phyloP scores from a whole-genome alignment of 148 eudicot species.

The Silene uniflora region DNA sequence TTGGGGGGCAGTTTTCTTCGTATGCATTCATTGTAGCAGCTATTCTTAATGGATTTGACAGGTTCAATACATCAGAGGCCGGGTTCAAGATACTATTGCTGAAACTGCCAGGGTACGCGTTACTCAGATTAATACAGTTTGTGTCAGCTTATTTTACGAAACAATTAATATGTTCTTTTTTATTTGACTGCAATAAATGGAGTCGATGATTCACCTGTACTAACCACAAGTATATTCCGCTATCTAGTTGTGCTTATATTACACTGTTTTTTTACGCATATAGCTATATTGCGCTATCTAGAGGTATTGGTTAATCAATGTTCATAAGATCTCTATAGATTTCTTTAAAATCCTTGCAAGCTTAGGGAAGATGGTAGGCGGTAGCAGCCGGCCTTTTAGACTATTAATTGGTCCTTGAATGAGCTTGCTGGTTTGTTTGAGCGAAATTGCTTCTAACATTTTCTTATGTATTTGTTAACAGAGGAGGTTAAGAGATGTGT shows the following conservation, averaged over 20 bases:
- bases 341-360: too few species aligned
- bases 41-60: conserved; percentile 22
- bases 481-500: conserved; percentile 58
- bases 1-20: conserved; percentile 49
- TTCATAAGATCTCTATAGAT: too few species aligned
- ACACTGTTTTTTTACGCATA: neutral
- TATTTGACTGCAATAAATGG: conserved; percentile 47
- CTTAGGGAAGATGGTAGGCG: too few species aligned
- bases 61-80: conserved; percentile 69
- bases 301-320: conserved; percentile 42
- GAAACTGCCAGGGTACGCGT: conserved; percentile 66
- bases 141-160: neutral
- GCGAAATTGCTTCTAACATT: too few species aligned
- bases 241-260: neutral
- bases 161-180: conserved; percentile 1
- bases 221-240: conserved; percentile 52
- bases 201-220: conserved; percentile 73
- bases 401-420: too few species aligned
- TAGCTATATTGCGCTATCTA: neutral
- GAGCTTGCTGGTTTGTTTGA: too few species aligned
- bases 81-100: conserved; percentile 51
- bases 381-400: too few species aligned
- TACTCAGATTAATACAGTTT: neutral
- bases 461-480: conserved; percentile 18
- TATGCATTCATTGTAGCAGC: neutral